Base-by-base conservation (phyloP, 345 rosid genomes). In the Carallia brachiata region DNA sequence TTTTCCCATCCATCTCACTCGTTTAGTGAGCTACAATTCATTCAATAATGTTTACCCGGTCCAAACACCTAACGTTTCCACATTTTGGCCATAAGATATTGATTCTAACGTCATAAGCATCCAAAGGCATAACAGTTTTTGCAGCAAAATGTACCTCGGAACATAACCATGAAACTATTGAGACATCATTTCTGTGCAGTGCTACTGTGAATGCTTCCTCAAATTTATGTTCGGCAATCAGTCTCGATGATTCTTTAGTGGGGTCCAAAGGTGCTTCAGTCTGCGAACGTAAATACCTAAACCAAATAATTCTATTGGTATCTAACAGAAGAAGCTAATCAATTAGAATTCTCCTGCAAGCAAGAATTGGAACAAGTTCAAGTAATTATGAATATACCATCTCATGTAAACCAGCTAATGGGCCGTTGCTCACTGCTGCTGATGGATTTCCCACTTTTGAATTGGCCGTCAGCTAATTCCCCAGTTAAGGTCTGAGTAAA, bases 201-300 rank as follows among this genome's bases (percentile, higher is more conserved):
- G 93, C 97, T 34, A 69, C 63, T 37, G 88, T 83, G 82, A 95
- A 92, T 62, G 97, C 96, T 71, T 95, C 97, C 64, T 90, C 97
- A 30, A 84, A 92, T 75, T 92, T 95, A 68, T 59, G 74, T 58
- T 92, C 97, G 7, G 84, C 60, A 72, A 92, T 71, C 79, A 92
- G 70, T 78, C 93, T 87, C 3, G 89, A 84, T 23, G 90, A 82
- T 63, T 91, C 98, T 76, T 80, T 79, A 36, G 78, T 85, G 61
- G 97, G 98, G 81, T 94, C 96, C 73, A 85, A 28, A 56, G 88
- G 84, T 40, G 76, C 76, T 70, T 87, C 94, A 68, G 84, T 86
- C 92, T 88, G 71, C 69, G 63, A 66, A 59, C 58, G 70, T 65
- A 60, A 3, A 60, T n/a, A 52, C 47, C 5, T 50, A 5, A 28